Base-by-base conservation (phyloP, 192 early-diverging fungal genomes). In the Geranomyces variabilis region DNA sequence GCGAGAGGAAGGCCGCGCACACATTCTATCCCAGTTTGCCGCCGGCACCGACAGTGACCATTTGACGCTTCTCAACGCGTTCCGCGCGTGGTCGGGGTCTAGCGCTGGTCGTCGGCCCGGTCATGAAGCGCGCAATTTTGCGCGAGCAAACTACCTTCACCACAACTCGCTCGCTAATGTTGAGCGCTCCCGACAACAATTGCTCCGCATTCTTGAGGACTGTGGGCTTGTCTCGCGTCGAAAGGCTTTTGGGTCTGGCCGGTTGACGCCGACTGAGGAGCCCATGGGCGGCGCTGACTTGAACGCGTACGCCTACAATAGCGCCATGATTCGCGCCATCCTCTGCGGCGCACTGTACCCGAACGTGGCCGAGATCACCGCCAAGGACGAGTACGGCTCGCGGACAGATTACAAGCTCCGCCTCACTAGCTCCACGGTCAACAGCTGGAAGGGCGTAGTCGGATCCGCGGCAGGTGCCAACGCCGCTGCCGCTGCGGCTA, bases 311-410 rank as follows among this genome's bases (percentile, higher is more conserved):
- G 48, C 46, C 21, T 14, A 58, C 13, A 73, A 78, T 53, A 14
- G 34, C 49, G 56, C 28, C 1, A 48, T 83, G 41, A 68, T 84
- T 22, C 72, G 83, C 15, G 78, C 72, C 10, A 46, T 84, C 30
- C 65, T 84, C 30, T 71, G 75, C 46, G 73, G 70, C 5, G 66
- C 75, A 0, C 60, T 84, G 66, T 84, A 77, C 62, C 83, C 83
- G 14, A 84, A 84, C 31, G 67, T 84, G 30, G 83, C 83, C 19
- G 77, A 84, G 67, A 67, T 80, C 24, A 48, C 44, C 26, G 77
- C 58, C 19, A 77, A 78, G 70, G 80, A 83, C 56, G 76, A 74
- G 65, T 83, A 80, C 64, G 45, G 68, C 9, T 44, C 68, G 3
- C n/a, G 61, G 0, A 53, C 58, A 3, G 74, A 80, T 24, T 36